Evolutionary conservation across 2,329 filamentous ascomycete species (phyloP).

Genomic region (Polytolypa hystricis): DNA sequence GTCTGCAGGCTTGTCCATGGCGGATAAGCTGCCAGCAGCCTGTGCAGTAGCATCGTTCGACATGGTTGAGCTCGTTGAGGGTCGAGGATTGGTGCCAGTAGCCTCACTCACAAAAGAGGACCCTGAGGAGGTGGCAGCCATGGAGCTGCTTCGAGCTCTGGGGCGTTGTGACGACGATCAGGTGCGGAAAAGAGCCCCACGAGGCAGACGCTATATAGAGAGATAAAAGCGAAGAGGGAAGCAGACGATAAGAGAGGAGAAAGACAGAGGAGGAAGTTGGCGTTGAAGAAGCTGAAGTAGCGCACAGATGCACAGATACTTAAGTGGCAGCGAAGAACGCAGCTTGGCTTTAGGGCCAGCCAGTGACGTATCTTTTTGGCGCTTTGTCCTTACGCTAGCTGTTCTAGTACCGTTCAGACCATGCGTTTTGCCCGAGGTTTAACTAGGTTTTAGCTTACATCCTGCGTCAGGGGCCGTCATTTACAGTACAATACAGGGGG

Average conservation of each 20-base stretch:
- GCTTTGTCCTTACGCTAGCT: too few relatives aligned
- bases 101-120: slow-evolving; percentile 3
- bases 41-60: slow-evolving; percentile 4
- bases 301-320: too few relatives aligned
- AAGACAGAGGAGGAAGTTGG: not conserved
- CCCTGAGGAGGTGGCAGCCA: slow-evolving; percentile 1
- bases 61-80: slow-evolving; percentile 7
- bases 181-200: not conserved
- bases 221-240: not conserved
- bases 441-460: too few relatives aligned
- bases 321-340: too few relatives aligned
- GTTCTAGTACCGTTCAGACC: too few relatives aligned
- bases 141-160: not conserved
- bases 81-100: slow-evolving; percentile 1
- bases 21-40: slow-evolving; percentile 1
- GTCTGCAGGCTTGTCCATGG: slow-evolving; percentile 51
- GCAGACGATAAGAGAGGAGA: not conserved
- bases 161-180: not conserved
- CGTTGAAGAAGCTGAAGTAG: not conserved
- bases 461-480: too few relatives aligned
- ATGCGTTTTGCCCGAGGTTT: too few relatives aligned
- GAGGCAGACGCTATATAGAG: not conserved
- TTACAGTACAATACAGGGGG: too few relatives aligned
- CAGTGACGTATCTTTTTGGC: too few relatives aligned
- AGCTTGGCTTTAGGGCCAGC: too few relatives aligned